Conservation (phyloP, 208 protist genomes). For the Acanthamoeba culbertsoni region DNA sequence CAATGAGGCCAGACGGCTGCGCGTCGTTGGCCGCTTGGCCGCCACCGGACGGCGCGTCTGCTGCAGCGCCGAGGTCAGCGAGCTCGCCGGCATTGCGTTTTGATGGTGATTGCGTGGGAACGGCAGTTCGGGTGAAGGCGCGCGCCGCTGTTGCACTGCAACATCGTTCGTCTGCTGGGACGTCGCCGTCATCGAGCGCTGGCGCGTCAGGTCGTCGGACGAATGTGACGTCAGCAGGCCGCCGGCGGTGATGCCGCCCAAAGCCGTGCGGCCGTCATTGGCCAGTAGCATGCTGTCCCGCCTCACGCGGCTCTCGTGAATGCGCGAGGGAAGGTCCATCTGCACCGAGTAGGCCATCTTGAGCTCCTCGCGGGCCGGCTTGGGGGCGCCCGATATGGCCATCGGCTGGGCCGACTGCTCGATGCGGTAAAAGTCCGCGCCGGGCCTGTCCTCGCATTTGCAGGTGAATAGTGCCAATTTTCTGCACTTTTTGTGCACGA, state of each 20-base stretch:
- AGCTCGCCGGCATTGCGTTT: no score
- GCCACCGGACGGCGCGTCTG: not conserved
- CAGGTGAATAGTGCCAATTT: constrained; percentile 4
- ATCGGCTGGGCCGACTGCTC: not conserved
- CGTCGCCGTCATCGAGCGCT: no score
- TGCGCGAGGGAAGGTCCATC: not conserved
- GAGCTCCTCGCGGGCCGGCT: constrained; percentile 22
- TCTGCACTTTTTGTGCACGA: constrained; percentile 35
- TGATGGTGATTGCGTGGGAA: not conserved
- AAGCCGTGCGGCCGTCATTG: no score
- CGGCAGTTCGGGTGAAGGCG: not conserved
- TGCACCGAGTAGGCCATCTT: constrained; percentile 17
- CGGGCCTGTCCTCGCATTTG: not conserved
- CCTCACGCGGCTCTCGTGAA: constrained; percentile 5
- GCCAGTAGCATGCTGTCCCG: no score
- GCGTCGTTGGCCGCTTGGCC: not conserved
- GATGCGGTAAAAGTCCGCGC: not conserved
- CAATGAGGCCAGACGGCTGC: not conserved
- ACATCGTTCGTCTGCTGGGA: not conserved
- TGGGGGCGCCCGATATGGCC: not conserved
- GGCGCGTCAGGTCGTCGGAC: no score
- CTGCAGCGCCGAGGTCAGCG: not conserved
- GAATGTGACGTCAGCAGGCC: not conserved
- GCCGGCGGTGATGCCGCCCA: not conserved
- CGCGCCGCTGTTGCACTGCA: not conserved